A percentile compares a stretch with the other conserved stretches of the same genome.
phyloP scores from a whole-genome alignment of 78 protist species.

The Dictyostelium brefeldianum region DNA sequence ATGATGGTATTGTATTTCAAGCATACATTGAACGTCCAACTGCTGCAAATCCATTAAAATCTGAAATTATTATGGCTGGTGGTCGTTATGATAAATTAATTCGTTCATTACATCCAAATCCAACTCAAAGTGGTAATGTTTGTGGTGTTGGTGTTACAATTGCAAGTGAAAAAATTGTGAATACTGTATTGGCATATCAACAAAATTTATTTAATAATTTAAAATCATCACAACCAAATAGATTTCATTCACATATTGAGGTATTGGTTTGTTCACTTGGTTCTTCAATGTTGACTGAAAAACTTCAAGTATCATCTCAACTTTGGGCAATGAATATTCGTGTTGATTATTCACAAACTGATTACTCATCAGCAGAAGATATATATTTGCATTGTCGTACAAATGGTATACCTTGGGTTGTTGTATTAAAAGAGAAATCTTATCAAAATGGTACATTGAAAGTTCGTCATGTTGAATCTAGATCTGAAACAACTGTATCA shows the following conservation, averaged over 20 bases:
- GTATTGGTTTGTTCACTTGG: conserved; percentile 67
- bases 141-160: conserved; percentile 80
- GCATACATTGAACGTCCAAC: conserved; percentile 39
- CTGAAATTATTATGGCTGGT: conserved; percentile 81
- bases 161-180: conserved; percentile 77
- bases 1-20: conserved; percentile 78
- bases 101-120: conserved; percentile 18
- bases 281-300: conserved; percentile 51
- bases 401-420: conserved; percentile 59
- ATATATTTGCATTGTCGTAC: conserved; percentile 41
- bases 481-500: neutral
- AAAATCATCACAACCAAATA: neutral
- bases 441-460: conserved; percentile 23
- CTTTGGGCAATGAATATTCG: conserved; percentile 61
- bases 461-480: conserved; percentile 37
- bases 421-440: conserved; percentile 29
- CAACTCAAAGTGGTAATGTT: neutral
- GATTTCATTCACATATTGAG: conserved; percentile 18
- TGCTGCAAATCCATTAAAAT: neutral
- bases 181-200: neutral
- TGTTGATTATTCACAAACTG: conserved; percentile 50
- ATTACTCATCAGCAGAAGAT: conserved; percentile 41
- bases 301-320: conserved; percentile 63
- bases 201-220: neutral
- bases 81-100: conserved; percentile 78